phyloP scores from a whole-genome alignment of 805 yeast genomes.

The Candida schatavii region DNA sequence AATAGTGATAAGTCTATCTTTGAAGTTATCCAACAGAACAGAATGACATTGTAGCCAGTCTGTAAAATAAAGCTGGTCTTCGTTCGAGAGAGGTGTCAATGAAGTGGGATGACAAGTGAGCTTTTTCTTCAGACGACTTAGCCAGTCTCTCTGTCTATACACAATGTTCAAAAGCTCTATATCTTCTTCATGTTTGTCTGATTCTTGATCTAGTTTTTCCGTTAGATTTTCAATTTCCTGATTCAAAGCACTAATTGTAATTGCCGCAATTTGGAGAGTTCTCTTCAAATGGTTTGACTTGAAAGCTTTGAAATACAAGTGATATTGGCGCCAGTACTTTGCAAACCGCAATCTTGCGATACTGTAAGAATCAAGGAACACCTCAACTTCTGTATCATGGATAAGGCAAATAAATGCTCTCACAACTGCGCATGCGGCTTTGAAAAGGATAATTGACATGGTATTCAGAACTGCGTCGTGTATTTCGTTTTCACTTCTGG shows the following conservation, averaged over 20 bases:
- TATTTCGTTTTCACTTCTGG: not conserved
- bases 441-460: constrained; percentile 2
- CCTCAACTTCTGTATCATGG: not conserved
- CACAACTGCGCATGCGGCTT: not conserved
- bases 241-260: not conserved
- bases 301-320: constrained; percentile 2
- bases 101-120: no score
- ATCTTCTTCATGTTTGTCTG: not conserved
- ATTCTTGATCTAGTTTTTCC: not conserved
- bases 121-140: not conserved
- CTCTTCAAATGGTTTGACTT: not conserved
- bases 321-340: constrained; percentile 4
- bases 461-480: not conserved
- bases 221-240: not conserved
- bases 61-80: not conserved
- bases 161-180: not conserved
- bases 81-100: not conserved
- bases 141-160: not conserved
- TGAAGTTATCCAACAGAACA: not conserved
- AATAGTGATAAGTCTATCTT: not conserved
- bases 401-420: not conserved
- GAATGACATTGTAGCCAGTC: not conserved
- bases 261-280: not conserved
- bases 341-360: constrained; percentile 6
- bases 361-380: constrained; percentile 1